A percentile compares a stretch with the other conserved stretches of the same genome.
Evolutionary conservation across 2,329 filamentous ascomycete species (phyloP).

Genomic region (Colletotrichum viniferum): DNA sequence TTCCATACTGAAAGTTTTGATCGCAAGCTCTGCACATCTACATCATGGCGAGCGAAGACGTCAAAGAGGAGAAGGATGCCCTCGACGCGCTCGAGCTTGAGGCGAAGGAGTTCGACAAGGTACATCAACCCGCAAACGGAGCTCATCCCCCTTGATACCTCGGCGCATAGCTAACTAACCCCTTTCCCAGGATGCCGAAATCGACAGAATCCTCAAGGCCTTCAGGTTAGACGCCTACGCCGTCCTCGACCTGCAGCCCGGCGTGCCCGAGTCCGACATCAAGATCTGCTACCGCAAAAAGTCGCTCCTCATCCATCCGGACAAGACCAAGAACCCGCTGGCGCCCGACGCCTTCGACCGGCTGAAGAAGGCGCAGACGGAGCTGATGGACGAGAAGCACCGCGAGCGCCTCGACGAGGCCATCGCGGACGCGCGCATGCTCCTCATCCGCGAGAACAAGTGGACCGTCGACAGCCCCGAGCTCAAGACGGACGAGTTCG

Average conservation of each 20-base stretch:
- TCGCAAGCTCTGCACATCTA: not conserved
- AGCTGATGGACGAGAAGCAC: constrained; percentile 93
- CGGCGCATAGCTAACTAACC: not conserved
- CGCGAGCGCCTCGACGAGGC: constrained; percentile 88
- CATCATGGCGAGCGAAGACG: constrained; percentile 41
- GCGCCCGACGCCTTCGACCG: constrained; percentile 97
- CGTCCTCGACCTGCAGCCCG: constrained; percentile 92
- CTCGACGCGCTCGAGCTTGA: constrained; percentile 83
- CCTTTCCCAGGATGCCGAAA: constrained; percentile 79
- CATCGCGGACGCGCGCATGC: constrained; percentile 93
- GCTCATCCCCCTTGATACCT: not conserved
- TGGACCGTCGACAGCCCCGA: constrained; percentile 90
- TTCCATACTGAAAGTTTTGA: not conserved
- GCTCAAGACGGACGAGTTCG: constrained; percentile 82
- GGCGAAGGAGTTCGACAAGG: constrained; percentile 91
- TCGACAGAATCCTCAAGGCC: constrained; percentile 89
- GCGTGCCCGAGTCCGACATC: constrained; percentile 95
- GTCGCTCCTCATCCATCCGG: constrained; percentile 97
- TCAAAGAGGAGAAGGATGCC: constrained; percentile 71
- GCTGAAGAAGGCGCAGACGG: constrained; percentile 90
- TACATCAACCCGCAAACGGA: constrained; percentile 31
- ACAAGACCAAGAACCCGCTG: constrained; percentile 90
- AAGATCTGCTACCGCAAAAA: constrained; percentile 94
- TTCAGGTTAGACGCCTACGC: constrained; percentile 85
- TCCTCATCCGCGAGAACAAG: constrained; percentile 92